A percentile compares a stretch with the other conserved stretches of the same genome.
Evolutionary conservation across 2,329 filamentous ascomycete genomes (phyloP).

Genomic region (Pseudonectria buxi): DNA sequence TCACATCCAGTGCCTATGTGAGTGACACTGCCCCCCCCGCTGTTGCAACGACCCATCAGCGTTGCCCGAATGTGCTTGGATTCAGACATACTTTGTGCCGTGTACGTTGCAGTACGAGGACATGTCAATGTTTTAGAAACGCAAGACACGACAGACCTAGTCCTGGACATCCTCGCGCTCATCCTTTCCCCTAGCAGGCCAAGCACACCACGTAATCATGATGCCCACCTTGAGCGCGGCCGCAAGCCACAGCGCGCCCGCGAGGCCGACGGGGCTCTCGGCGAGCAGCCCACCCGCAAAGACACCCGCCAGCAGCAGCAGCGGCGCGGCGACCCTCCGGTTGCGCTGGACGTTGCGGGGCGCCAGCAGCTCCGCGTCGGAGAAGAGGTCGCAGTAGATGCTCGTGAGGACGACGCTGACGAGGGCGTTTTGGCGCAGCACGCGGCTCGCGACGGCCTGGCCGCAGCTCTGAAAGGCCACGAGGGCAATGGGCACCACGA

Average conservation of each 20-base stretch:
- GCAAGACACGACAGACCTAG: no score
- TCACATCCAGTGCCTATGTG: no score
- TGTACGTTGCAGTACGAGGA: no score
- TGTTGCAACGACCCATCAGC: no score
- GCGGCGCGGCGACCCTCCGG: slow-evolving; percentile 39
- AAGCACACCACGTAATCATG: slow-evolving; percentile 50
- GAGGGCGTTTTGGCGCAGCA: slow-evolving; percentile 59
- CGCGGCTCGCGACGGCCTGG: slow-evolving; percentile 64
- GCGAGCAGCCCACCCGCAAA: slow-evolving; percentile 40
- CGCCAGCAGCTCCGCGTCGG: slow-evolving; percentile 45
- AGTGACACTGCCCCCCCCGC: no score
- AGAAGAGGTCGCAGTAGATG: slow-evolving; percentile 72
- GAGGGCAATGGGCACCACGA: slow-evolving; percentile 58
- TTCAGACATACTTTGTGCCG: no score
- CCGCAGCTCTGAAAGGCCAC: slow-evolving; percentile 70
- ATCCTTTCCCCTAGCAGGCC: slow-evolving; percentile 34
- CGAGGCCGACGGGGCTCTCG: slow-evolving; percentile 38
- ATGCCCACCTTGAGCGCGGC: slow-evolving; percentile 48
- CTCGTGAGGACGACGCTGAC: slow-evolving; percentile 74
- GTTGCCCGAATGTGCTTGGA: no score
- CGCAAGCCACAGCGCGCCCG: slow-evolving; percentile 50
- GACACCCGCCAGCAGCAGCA: slow-evolving; percentile 41
- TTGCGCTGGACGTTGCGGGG: slow-evolving; percentile 40
- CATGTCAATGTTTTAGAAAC: no score
- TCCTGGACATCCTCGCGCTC: slow-evolving; percentile 29